Percentiles rank a stretch among this genome's conserved stretches.
Conservation (phyloP, 306 rosid genomes). For the Senna tora region DNA sequence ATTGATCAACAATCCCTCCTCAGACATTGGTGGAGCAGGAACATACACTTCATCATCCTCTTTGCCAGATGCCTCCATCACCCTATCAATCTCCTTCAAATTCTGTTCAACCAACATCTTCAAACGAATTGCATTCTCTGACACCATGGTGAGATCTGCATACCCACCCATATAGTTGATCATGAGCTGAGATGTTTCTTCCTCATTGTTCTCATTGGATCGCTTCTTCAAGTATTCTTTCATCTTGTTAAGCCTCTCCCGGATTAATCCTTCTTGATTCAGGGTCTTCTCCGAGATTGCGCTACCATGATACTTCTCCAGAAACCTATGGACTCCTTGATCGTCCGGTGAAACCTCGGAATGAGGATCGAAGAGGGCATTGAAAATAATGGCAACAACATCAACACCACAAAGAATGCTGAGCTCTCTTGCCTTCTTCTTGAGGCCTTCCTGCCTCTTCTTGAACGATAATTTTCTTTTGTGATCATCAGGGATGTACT, state of each 20-base stretch:
- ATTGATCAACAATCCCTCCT: too few species aligned
- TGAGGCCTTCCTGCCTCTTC: neutral
- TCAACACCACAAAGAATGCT: too few species aligned
- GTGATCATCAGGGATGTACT: neutral
- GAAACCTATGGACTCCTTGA: neutral
- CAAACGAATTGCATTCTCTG: too few species aligned
- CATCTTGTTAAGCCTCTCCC: neutral
- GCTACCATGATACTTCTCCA: neutral
- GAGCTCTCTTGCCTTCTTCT: neutral
- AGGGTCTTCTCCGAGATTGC: neutral
- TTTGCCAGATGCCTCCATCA: too few species aligned
- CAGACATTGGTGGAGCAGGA: too few species aligned
- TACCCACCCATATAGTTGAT: neutral
- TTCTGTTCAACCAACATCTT: neutral
- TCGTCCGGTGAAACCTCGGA: too few species aligned
- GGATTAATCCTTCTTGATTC: neutral
- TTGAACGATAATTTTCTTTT: neutral
- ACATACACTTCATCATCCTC: too few species aligned
- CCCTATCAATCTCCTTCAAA: too few species aligned
- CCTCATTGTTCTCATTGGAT: neutral
- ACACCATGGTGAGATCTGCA: too few species aligned
- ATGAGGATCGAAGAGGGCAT: too few species aligned
- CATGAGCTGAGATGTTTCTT: neutral
- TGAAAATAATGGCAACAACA: too few species aligned
- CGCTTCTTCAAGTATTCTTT: neutral